Base-by-base conservation (phyloP, 2,329 filamentous ascomycete genomes). In the Arachnopeziza araneosa region DNA sequence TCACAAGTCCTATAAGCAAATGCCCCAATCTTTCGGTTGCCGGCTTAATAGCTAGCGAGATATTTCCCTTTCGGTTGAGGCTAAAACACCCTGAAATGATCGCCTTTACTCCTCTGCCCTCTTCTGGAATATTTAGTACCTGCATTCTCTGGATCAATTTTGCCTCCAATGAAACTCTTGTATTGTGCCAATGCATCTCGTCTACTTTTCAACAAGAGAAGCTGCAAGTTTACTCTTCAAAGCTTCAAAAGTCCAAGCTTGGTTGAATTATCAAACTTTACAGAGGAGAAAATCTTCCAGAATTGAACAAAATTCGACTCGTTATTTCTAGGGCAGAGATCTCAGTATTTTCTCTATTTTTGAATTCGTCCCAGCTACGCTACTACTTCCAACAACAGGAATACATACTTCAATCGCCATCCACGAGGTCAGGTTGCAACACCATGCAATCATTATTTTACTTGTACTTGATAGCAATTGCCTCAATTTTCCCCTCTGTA, bases 161-260 rank as follows among this genome's bases (percentile, higher is more conserved):
- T 65, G 23, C 63, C 63, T 65, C 63, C 63, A 65, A 65, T 65
- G 14, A 60, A 22, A 55, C 26, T 44, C 12, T 4, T 44, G 17
- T 14, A 44, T 44, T 17, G 36, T 44, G 36, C 17, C 36, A 44
- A 12, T 44, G 36, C 36, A 44, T 14, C 26, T 6, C 36, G 17
- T 44, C 12, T 44, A 12, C 36, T 44, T 44, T 44, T 44, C 36
- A 44, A 44, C 6, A 19, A 8, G 36, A 17, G 36, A 14, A 44
- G 36, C 26, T 30, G 9, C 26, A 4, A 30, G 26, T 4, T 9
- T 30, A 30, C 26, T 5, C 26, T 30, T 30, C 26, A 30, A 30
- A 30, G 26, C 36, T 44, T 44, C 36, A 44, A 44, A 44, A 44
- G 5, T 4, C 9, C 26, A 9, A 30, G 26, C 26, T 30, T 30